Conservation (phyloP, 2,329 filamentous ascomycete genomes). For the Verticillium nubilum region DNA sequence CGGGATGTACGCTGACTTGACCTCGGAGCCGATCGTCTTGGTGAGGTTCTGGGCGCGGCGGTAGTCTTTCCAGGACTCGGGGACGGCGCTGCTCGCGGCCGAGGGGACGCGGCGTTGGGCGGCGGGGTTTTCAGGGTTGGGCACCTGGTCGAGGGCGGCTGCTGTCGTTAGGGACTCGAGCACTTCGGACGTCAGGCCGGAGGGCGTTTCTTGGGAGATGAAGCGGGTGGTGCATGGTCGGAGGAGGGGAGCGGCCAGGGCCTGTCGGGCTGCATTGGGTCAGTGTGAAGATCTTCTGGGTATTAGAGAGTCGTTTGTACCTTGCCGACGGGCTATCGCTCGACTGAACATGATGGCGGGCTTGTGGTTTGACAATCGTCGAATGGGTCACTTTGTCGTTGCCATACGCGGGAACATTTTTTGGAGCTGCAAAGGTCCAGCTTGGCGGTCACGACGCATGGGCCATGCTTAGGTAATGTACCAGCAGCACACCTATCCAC, state of each 20-base stretch:
- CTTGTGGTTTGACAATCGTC: not conserved
- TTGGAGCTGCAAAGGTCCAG: constrained; percentile 7
- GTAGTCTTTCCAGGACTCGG: not conserved
- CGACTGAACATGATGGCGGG: constrained; percentile 48
- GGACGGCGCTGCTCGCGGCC: not conserved
- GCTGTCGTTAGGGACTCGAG: constrained; percentile 11
- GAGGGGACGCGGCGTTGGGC: not conserved
- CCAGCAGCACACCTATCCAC: not conserved
- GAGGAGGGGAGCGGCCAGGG: constrained; percentile 38
- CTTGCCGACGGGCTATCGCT: constrained; percentile 48
- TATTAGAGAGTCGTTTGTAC: constrained; percentile 26
- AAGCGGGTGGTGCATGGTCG: constrained; percentile 30
- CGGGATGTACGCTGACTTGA: constrained; percentile 57
- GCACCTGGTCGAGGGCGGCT: constrained; percentile 10
- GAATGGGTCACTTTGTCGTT: not conserved
- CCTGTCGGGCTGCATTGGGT: constrained; percentile 41
- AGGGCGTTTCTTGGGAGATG: constrained; percentile 26
- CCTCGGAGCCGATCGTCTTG: constrained; percentile 23
- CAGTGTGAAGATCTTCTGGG: not conserved
- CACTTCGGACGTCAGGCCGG: constrained; percentile 17
- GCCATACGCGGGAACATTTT: constrained; percentile 8
- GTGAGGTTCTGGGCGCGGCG: constrained; percentile 6
- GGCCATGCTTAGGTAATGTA: constrained; percentile 8
- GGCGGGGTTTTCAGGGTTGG: not conserved
- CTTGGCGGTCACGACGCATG: not conserved